Base-by-base conservation (phyloP, 73 alveolate genomes). In the Paramecium biaurelia region DNA sequence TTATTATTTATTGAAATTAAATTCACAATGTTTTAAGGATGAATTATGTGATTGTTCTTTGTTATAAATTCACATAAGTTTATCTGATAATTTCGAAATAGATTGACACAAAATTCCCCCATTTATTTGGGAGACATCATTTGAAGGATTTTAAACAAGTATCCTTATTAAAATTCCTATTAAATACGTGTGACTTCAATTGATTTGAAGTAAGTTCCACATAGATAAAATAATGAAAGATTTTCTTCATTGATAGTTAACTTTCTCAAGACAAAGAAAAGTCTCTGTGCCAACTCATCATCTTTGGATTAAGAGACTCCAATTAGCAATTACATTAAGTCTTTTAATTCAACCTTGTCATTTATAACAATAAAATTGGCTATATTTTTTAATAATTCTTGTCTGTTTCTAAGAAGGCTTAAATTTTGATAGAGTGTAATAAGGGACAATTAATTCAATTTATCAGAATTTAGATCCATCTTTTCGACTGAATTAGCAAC, bases 221-320 rank as follows among this genome's bases (percentile, higher is more conserved):
- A 15, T 47, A 47, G 8, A 47, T 47, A 47, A 47, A 12, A 47
- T 47, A 47, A 47, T 12, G 59, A 9, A 0, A 47, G 45, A 18
- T 63, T n/a, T 63, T 63, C 84, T 14, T 63, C 10, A 10, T 63
- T 63, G 2, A 63, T 24, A 30, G 21, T 32, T 7, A 63, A 23
- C 0, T 63, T 32, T 63, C 28, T 63, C 12, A 63, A 30, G 7
- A 63, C 34, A 7, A 12, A 30, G 47, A 63, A 63, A 12, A 63
- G 84, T 32, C 41, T 30, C 24, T 63, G 4, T 5, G 84, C 84
- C 10, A 63, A 24, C 3, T 4, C 9, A 9, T 63, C 21, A 63
- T 63, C 84, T 63, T 63, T 63, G 8, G 84, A 63, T 63, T 63
- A 24, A 30, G 84, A 26, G 28, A 63, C 84, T 63, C 84, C 84